Percentiles rank a stretch among this genome's conserved stretches.
phyloP scores from a whole-genome alignment of 2,329 filamentous ascomycete genomes.

The Aspergillus quadrilineatus region DNA sequence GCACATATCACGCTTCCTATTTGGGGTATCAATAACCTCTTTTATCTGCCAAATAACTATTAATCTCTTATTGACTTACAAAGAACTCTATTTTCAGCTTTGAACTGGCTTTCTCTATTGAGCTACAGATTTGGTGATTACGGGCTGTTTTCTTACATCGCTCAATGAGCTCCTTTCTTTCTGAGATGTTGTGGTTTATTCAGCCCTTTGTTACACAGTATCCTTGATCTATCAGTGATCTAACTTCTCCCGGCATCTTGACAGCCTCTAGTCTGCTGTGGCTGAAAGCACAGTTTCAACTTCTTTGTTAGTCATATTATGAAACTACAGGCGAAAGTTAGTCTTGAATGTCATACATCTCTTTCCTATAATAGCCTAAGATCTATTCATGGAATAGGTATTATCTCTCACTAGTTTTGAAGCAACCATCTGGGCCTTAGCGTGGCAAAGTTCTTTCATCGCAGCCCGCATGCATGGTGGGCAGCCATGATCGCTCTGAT shows the following conservation, averaged over 20 bases:
- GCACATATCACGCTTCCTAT: constrained; percentile 4
- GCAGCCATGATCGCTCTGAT: neutral
- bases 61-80: neutral
- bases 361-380: neutral
- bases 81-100: neutral
- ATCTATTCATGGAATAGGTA: constrained; percentile 6
- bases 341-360: neutral
- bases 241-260: neutral
- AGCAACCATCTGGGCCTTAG: constrained; percentile 11
- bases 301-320: neutral
- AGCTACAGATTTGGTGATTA: neutral
- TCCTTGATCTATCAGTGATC: neutral
- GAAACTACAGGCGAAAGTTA: neutral
- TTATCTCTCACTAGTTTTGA: constrained; percentile 2
- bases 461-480: neutral
- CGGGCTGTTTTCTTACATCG: neutral
- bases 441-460: constrained; percentile 1
- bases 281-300: neutral
- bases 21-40: constrained; percentile 12
- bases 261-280: neutral
- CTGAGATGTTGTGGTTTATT: neutral
- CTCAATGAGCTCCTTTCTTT: neutral
- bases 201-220: neutral
- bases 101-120: constrained; percentile 4
- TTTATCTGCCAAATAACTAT: constrained; percentile 10